These are phyloP conservation scores for Saturnispora diversa DNA, from an alignment of 805 yeast genomes.

Conservation along the genomic window DNA sequence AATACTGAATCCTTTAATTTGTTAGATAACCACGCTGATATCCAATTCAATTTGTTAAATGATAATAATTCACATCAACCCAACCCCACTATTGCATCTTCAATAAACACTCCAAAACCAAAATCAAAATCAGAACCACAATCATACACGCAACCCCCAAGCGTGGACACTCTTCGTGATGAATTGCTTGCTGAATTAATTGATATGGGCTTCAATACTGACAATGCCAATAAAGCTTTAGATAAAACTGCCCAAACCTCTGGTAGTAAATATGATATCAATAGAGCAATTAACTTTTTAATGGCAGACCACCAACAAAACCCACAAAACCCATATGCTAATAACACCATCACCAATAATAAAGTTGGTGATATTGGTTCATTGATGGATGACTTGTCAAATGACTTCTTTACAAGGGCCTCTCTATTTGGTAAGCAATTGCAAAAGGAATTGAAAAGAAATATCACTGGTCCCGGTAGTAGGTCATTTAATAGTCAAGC, in stretches of 20 bases:
- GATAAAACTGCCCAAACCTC: conserved; percentile 37
- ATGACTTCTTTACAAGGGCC: conserved; percentile 52
- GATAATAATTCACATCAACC: no score
- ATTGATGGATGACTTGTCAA: conserved; percentile 45
- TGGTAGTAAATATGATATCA: conserved; percentile 51
- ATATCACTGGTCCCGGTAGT: no score
- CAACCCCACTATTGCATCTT: no score
- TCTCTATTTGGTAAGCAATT: conserved; percentile 48
- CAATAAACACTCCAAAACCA: no score
- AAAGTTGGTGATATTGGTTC: conserved; percentile 31
- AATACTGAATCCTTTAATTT: no score
- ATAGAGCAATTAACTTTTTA: conserved; percentile 56
- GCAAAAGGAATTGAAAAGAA: conserved; percentile 53
- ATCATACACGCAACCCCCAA: no score
- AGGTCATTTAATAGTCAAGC: no score
- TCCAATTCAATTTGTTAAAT: background rate
- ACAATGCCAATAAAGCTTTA: conserved; percentile 54
- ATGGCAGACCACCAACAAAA: conserved; percentile 52
- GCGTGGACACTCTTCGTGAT: conserved; percentile 28
- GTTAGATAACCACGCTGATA: no score
- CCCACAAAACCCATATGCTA: conserved; percentile 32
- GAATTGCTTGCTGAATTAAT: conserved; percentile 56
- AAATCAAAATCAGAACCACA: no score
- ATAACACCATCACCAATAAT: background rate
- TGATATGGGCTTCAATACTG: conserved; percentile 72